Base-by-base conservation (phyloP, 2,329 filamentous ascomycete genomes). In the Trichoderma sp. region DNA sequence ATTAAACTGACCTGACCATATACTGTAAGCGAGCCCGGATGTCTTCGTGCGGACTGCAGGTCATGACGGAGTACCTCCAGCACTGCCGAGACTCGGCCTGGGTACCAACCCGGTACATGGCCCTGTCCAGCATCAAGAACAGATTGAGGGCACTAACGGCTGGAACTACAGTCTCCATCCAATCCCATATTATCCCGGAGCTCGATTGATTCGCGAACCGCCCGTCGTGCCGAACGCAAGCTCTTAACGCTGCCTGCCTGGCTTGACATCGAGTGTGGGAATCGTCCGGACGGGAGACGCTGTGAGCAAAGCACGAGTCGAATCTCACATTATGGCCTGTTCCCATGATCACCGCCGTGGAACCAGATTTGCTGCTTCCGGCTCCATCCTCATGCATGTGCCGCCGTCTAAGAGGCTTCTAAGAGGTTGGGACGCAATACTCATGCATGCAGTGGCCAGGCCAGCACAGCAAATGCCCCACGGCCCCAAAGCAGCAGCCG, bases 401-500 rank as follows among this genome's bases (percentile, higher is more conserved):
- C 42, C 52, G 52, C 29, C 27, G 52, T 52, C 39, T 66, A 54
- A 66, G 53, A 66, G 64, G 64, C 39, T n/a, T 52, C 39, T 66
- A 54, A 66, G 53, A 66, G 64, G 64, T 52, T n/a, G 64, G 64
- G 42, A 59, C 29, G 39, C 48, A 42, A 15, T n/a, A 9, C 13
- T 12, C 22, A 53, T 64, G 60, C 48, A 64, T 54, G 60, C 34
- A 42, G 32, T 59, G 53, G 15, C 42, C 64, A 12, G 32, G 64
- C 64, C 64, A 66, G 64, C 64, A 25, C 50, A 59, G 32, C 53
- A 59, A 35, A 42, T 22, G 64, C 64, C 64, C 64, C 64, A 66
- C 64, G 64, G 29, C 64, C 19, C 39, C 22, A 59, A 34, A 29
- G 17, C n/a, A 42, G 19, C 64, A 59, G 64, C 64, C 64, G 64